phyloP scores from a whole-genome alignment of 2,329 filamentous ascomycete genomes.

The Arachnomyces sp. region DNA sequence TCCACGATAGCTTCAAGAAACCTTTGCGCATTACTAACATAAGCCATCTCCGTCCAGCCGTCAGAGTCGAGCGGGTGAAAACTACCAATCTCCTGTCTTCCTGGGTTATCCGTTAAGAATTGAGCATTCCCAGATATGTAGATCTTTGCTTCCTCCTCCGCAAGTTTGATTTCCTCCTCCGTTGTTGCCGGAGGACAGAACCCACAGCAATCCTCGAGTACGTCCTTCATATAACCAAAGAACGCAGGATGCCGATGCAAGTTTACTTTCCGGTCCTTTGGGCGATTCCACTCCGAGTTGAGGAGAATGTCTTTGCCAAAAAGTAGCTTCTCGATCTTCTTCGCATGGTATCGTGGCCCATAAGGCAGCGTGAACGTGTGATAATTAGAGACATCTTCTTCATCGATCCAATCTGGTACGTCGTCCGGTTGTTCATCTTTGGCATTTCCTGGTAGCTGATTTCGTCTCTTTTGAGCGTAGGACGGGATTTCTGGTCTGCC shows the following conservation, averaged over 20 bases:
- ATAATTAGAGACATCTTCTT: constrained; percentile 73
- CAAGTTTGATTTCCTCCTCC: constrained; percentile 60
- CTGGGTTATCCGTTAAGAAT: constrained; percentile 73
- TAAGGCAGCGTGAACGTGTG: constrained; percentile 54
- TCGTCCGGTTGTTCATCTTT: constrained; percentile 71
- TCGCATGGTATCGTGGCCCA: constrained; percentile 29
- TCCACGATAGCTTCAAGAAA: constrained; percentile 76
- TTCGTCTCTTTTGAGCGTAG: constrained; percentile 35
- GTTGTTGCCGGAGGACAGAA: constrained; percentile 62
- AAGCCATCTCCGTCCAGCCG: constrained; percentile 84
- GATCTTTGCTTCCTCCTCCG: constrained; percentile 62
- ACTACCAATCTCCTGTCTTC: constrained; percentile 61
- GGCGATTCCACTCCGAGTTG: constrained; percentile 78
- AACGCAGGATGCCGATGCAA: constrained; percentile 79
- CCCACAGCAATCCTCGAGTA: constrained; percentile 73
- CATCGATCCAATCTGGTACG: constrained; percentile 70
- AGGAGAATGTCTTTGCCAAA: constrained; percentile 72
- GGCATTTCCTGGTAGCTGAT: constrained; percentile 52
- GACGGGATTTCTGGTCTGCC: constrained; percentile 50
- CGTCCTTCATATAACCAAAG: constrained; percentile 65
- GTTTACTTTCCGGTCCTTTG: constrained; percentile 63
- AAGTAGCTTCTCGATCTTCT: constrained; percentile 65
- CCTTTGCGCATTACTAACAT: constrained; percentile 66
- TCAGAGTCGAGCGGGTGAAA: constrained; percentile 73
- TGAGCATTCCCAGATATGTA: constrained; percentile 65